Base-by-base conservation (phyloP, 176 grass and related monocot genomes). In the Metroxylon sagu region DNA sequence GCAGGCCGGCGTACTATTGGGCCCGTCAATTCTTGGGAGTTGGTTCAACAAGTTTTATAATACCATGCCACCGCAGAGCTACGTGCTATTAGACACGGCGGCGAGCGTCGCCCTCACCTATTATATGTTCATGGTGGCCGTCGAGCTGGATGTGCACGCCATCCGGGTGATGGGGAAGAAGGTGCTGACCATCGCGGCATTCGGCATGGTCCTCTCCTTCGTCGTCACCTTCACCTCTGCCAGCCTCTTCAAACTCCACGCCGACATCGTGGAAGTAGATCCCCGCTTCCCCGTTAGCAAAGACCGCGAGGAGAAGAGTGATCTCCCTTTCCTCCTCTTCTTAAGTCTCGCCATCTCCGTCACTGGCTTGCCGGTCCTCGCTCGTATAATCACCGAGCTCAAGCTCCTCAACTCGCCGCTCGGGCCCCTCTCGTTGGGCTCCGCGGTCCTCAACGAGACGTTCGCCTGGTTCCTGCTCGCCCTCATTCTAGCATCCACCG, bases 401-500 rank as follows among this genome's bases (percentile, higher is more conserved):
- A 82, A 82, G 72, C 59, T 82, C 4, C 67, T 75, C 31, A 49
- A 67, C 21, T 61, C 60, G 3, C 72, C 76, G 56, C n/a, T 53
- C 17, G 60, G 72, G 5, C 66, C 26, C 18, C 53, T 82, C 21
- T 59, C 67, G 5, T 2, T 82, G 48, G 56, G 60, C 12, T 52
- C 72, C 4, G 57, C 79, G 5, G 31, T 76, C 39, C 14, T 71
- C 25, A 70, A 68, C 16, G 66, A 76, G 28, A 59, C 56, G 60
- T 14, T 60, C 2, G 19, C 53, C 2, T 82, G 79, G 79, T 17
- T 82, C 35, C 25, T 55, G 30, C 30, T 31, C 30, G 30, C 30
- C 30, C 2, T 31, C 30, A 8, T 6, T 5, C 5, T 8, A 6
- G 30, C 30, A 0, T 5, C 30, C 30, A 31, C 30, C 30, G 30